Evolutionary conservation across 208 protist genomes (phyloP).

Genomic region (Acanthamoeba quina): DNA sequence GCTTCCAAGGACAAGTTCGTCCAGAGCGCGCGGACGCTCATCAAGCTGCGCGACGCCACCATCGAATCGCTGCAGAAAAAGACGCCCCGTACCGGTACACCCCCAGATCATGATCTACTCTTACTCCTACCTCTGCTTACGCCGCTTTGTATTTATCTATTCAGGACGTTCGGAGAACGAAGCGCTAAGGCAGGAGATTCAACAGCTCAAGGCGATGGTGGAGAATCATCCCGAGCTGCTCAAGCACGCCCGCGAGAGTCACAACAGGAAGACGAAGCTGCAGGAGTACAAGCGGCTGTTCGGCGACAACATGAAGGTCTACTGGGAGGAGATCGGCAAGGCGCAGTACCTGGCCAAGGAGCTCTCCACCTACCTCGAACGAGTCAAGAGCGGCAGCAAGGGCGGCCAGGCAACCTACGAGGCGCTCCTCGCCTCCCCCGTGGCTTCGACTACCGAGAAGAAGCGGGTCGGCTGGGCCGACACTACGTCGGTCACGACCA

Average conservation of each 20-base stretch:
- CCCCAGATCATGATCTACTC: not conserved
- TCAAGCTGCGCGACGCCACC: conserved; percentile 61
- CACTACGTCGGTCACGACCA: not conserved
- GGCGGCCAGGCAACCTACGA: not conserved
- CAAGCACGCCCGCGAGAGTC: conserved; percentile 14
- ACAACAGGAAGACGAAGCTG: conserved; percentile 62
- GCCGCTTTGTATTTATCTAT: not conserved
- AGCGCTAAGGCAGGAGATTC: conserved; percentile 3
- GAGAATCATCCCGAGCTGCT: conserved; percentile 70
- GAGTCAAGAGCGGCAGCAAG: not conserved
- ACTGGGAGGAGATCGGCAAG: conserved; percentile 52
- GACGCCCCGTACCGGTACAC: not conserved
- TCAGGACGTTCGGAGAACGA: not conserved
- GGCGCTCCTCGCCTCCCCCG: conserved; percentile 6
- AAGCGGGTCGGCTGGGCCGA: conserved; percentile 17
- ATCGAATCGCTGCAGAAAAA: conserved; percentile 36
- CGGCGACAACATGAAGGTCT: conserved; percentile 46
- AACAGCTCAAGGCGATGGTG: conserved; percentile 4
- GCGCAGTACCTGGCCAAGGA: conserved; percentile 57
- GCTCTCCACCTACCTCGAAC: conserved; percentile 40
- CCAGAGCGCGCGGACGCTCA: conserved; percentile 4
- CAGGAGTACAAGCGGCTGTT: conserved; percentile 60
- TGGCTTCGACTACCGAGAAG: conserved; percentile 9
- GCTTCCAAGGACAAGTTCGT: conserved; percentile 45
- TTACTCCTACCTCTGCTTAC: not conserved